Percentiles rank a stretch among this genome's conserved stretches.
Evolutionary conservation across 345 rosid species (phyloP).

Genomic region (Rhizophora mangle): DNA sequence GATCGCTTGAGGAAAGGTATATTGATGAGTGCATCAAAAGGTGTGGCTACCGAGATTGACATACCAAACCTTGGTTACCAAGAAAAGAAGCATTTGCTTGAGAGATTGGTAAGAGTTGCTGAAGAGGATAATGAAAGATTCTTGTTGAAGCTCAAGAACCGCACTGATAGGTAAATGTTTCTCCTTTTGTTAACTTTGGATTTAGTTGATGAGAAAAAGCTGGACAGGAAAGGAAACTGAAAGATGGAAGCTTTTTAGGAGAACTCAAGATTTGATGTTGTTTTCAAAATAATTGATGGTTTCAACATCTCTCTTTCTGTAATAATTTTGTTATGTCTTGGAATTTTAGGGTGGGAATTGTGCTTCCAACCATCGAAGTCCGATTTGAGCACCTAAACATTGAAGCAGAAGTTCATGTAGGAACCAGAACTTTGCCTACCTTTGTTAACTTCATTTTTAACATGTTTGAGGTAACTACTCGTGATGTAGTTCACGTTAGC

Average conservation of each 20-base stretch:
- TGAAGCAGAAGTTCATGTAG: slow-evolving; percentile 57
- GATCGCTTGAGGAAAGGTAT: slow-evolving; percentile 42
- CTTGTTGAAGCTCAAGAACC: slow-evolving; percentile 13
- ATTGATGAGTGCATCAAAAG: slow-evolving; percentile 15
- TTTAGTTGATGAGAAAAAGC: too few relatives aligned
- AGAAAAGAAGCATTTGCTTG: slow-evolving; percentile 12
- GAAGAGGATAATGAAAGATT: slow-evolving; percentile 20
- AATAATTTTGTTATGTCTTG: background rate
- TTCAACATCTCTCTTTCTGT: background rate
- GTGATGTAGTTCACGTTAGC: background rate
- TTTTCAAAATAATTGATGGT: too few relatives aligned
- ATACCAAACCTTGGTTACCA: slow-evolving; percentile 19
- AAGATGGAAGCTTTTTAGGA: too few relatives aligned
- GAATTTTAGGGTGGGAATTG: slow-evolving; percentile 45
- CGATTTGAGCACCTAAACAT: slow-evolving; percentile 44
- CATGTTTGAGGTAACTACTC: slow-evolving; percentile 46
- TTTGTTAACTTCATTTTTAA: slow-evolving; percentile 40
- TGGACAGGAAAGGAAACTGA: too few relatives aligned
- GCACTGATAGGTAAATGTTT: slow-evolving; percentile 11
- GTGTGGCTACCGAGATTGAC: slow-evolving; percentile 14
- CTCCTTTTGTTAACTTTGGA: background rate
- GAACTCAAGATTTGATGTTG: too few relatives aligned
- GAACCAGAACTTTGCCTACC: slow-evolving; percentile 61
- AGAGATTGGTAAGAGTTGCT: slow-evolving; percentile 12
- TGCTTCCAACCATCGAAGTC: slow-evolving; percentile 44